These are phyloP conservation scores for Hypomontagnella submonticulosa DNA, from an alignment of 495 filamentous ascomycete species.

Conservation along the genomic window DNA sequence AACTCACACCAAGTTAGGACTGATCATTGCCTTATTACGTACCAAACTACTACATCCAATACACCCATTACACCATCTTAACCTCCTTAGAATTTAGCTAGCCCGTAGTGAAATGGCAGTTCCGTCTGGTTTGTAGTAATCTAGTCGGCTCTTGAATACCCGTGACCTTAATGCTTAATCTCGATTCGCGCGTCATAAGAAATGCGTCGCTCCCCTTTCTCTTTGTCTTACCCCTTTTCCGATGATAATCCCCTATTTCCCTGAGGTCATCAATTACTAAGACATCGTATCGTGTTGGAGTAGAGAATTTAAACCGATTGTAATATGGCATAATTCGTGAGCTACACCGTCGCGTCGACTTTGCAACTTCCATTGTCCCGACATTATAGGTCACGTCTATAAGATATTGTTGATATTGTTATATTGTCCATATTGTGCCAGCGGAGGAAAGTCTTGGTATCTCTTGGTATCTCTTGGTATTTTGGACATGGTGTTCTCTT, in stretches of 20 bases:
- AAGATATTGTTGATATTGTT: conserved; percentile 2
- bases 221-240: background rate
- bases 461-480: conserved; percentile 43
- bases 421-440: conserved; percentile 17
- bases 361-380: conserved; percentile 20
- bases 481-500: conserved; percentile 23
- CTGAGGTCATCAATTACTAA: background rate
- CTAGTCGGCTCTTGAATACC: conserved; percentile 3
- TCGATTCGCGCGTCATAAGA: background rate
- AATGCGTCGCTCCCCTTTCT: background rate
- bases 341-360: conserved; percentile 1
- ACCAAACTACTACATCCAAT: conserved; percentile 24
- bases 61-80: background rate
- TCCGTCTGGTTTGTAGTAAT: conserved; percentile 11
- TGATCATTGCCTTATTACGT: conserved; percentile 40
- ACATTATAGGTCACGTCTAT: background rate
- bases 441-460: conserved; percentile 43
- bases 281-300: too few species aligned
- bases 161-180: conserved; percentile 10
- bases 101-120: background rate
- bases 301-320: too few species aligned
- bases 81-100: too few species aligned
- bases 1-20: background rate
- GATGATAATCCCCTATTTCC: background rate
- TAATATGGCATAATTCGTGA: background rate